Evolutionary conservation across 2,329 filamentous ascomycete genomes (phyloP), one percentile per base, ranked within the genome.

Genomic region (Podosphaera fusca): DNA sequence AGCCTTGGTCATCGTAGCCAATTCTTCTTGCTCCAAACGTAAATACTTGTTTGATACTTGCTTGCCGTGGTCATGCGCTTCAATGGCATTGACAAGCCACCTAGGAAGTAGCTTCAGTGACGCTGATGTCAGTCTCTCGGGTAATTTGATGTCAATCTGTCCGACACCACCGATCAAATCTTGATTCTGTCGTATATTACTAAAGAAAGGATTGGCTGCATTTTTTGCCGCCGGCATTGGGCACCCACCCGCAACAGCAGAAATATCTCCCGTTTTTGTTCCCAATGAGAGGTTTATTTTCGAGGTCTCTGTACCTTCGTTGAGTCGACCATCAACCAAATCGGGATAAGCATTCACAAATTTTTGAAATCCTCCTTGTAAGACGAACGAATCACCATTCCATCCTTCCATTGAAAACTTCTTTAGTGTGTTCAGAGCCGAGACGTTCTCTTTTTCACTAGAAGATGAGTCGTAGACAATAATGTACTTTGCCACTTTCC

Each of bases 181-280:
- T 79, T 94, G 90, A 61, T 96, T 95, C 68, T 96, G 92, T 49
- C 92, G 81, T 63, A 98, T 96, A 61, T 95, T 96, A 60, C 82
- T 81, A 68, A 96, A 96, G 72, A 98, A 96, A 0, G 90, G 89
- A 64, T 94, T 94, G 0, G 81, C 76, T 0, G 80, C 78, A 59
- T 80, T 81, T 61, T 80, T 76, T 0, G 79, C 75, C 45, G 73
- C 72, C 0, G 92, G 92, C 67, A 96, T 80, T 59, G 80, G 78
- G 60, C 94, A 94, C 5, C 90, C 90, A 58, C 90, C 92, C 58
- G 88, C 85, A n/a, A 95, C 84, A 1, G 86, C 85, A 1, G 83
- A 78, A 45, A 87, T 75, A 14, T 77, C 75, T 33, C 70, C 69
- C 14, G 65, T 66, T 51, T 67, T 64, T 4, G 73, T 70, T 46